A percentile compares a stretch with the other conserved stretches of the same genome.
Conservation (phyloP, 352 stramenopile genomes). For the Peronospora destructor region DNA sequence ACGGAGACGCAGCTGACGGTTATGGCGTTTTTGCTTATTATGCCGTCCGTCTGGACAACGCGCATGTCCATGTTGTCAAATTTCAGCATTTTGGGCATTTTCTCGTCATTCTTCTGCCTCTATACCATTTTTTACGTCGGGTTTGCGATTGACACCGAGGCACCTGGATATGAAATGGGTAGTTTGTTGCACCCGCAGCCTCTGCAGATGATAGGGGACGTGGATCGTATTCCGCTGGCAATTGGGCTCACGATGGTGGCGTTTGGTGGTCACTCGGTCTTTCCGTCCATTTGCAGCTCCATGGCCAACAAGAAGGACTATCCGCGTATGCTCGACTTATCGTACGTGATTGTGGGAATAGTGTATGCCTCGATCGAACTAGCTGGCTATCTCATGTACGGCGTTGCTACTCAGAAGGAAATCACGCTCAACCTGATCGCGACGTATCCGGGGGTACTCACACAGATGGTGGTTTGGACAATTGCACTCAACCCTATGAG, state of each 20-base stretch:
- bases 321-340: constrained; percentile 57
- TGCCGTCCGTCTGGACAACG: constrained; percentile 77
- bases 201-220: constrained; percentile 52
- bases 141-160: constrained; percentile 41
- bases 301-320: constrained; percentile 60
- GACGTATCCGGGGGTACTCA: constrained; percentile 51
- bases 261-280: constrained; percentile 83
- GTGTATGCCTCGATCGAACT: constrained; percentile 76
- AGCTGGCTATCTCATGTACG: constrained; percentile 80
- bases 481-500: constrained; percentile 85
- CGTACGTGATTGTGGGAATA: constrained; percentile 61
- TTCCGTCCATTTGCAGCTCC: constrained; percentile 86
- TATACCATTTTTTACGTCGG: constrained; percentile 73
- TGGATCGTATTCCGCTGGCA: constrained; percentile 59
- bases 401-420: constrained; percentile 72
- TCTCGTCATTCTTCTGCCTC: constrained; percentile 80
- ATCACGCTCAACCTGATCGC: constrained; percentile 81
- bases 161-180: constrained; percentile 34
- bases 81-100: constrained; percentile 77
- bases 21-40: constrained; percentile 61
- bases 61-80: constrained; percentile 79
- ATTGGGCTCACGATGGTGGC: constrained; percentile 85
- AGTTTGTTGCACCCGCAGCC: constrained; percentile 60
- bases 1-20: constrained; percentile 52
- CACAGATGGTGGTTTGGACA: constrained; percentile 65